Conservation (phyloP, 139 green algal genomes). For the Chlorella sp. region DNA sequence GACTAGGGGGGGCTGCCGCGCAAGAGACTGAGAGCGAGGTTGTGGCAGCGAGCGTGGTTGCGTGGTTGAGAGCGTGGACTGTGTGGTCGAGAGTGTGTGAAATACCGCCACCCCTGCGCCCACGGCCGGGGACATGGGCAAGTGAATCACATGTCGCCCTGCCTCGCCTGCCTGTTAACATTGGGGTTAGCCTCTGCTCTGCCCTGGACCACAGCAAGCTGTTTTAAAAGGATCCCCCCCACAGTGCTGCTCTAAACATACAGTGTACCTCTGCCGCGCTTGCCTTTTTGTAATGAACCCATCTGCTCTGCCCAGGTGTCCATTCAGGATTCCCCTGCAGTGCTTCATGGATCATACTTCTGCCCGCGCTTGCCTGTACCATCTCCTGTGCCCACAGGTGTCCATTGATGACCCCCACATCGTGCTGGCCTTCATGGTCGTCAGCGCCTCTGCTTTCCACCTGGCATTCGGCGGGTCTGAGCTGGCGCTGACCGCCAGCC, state of each 20-base stretch:
- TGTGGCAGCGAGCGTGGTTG: too few species aligned
- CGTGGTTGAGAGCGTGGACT: too few species aligned
- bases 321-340: too few species aligned
- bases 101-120: too few species aligned
- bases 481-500: slow-evolving; percentile 7
- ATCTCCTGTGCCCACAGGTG: background rate
- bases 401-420: slow-evolving; percentile 32
- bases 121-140: too few species aligned
- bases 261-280: background rate
- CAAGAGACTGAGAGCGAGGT: background rate
- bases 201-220: too few species aligned
- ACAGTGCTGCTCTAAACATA: background rate
- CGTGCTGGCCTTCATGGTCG: slow-evolving; percentile 26
- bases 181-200: too few species aligned
- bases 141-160: too few species aligned
- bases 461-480: background rate
- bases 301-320: too few species aligned
- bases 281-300: background rate
- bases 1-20: background rate
- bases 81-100: too few species aligned
- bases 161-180: too few species aligned
- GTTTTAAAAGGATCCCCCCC: too few species aligned
- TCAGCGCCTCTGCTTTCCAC: background rate
- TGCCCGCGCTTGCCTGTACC: background rate
- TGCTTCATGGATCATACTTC: background rate